These are phyloP conservation scores for Eruca vesicaria DNA, from an alignment of 441 rosid species.

Conservation along the genomic window DNA sequence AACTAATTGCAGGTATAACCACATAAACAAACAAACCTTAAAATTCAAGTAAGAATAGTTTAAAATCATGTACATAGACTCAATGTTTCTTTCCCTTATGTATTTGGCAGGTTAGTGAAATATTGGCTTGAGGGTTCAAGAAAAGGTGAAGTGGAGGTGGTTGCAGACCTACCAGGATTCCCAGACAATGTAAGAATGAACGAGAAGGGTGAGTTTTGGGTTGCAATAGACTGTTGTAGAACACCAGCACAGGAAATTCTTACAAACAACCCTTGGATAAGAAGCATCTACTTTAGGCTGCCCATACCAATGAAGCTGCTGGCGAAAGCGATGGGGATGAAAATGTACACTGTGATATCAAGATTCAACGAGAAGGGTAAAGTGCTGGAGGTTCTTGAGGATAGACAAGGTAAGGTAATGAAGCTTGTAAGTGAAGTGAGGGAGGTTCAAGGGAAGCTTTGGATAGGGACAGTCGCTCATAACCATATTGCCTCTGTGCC, in stretches of 20 bases:
- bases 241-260: slow-evolving; percentile 78
- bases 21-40: not conserved
- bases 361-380: slow-evolving; percentile 58
- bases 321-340: slow-evolving; percentile 90
- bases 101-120: slow-evolving; percentile 60
- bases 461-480: slow-evolving; percentile 98
- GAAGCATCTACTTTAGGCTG: slow-evolving; percentile 66
- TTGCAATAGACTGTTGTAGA: slow-evolving; percentile 93
- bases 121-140: slow-evolving; percentile 92
- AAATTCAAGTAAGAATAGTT: not conserved
- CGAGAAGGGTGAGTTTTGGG: slow-evolving; percentile 86
- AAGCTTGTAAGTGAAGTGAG: slow-evolving; percentile 92
- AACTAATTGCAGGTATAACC: slow-evolving; percentile 78
- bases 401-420: slow-evolving; percentile 80
- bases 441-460: slow-evolving; percentile 77
- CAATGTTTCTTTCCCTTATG: not conserved
- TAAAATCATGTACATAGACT: not conserved
- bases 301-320: slow-evolving; percentile 64
- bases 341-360: slow-evolving; percentile 81
- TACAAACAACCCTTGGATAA: slow-evolving; percentile 76
- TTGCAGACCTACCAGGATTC: slow-evolving; percentile 80
- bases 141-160: slow-evolving; percentile 44
- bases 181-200: slow-evolving; percentile 90
- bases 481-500: slow-evolving; percentile 85
- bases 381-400: slow-evolving; percentile 83